Evolutionary conservation across 2,329 filamentous ascomycete genomes (phyloP).

Genomic region (Davidsoniella virescens): DNA sequence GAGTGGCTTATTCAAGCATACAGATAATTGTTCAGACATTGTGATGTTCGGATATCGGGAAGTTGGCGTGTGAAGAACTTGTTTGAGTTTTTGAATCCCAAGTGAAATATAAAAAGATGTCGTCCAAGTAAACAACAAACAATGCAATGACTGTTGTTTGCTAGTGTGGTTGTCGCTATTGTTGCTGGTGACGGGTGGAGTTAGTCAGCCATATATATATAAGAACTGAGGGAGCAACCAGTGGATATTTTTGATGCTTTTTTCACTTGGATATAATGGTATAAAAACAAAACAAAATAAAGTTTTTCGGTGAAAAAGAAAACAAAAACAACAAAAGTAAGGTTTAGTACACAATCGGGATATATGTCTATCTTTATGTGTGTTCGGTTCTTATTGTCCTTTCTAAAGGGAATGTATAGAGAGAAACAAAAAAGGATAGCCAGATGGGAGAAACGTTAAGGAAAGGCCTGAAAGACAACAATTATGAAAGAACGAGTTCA

Average conservation of each 20-base stretch:
- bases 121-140: not conserved
- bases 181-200: not conserved
- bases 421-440: too few species aligned
- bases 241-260: too few species aligned
- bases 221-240: slow-evolving; percentile 1
- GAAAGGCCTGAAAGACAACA: too few species aligned
- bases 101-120: not conserved
- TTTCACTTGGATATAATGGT: too few species aligned
- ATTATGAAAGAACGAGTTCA: too few species aligned
- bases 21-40: slow-evolving; percentile 1
- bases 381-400: not conserved
- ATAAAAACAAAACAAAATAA: not conserved
- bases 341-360: not conserved
- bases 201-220: not conserved
- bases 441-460: too few species aligned
- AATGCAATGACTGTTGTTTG: too few species aligned
- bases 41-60: not conserved
- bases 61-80: not conserved
- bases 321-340: not conserved
- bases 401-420: not conserved
- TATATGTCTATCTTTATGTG: not conserved
- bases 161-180: not conserved
- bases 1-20: not conserved
- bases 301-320: not conserved
- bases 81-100: not conserved